These are phyloP conservation scores for Spirogloea muscicola DNA, from an alignment of 139 green algal genomes.

Conservation along the genomic window DNA sequence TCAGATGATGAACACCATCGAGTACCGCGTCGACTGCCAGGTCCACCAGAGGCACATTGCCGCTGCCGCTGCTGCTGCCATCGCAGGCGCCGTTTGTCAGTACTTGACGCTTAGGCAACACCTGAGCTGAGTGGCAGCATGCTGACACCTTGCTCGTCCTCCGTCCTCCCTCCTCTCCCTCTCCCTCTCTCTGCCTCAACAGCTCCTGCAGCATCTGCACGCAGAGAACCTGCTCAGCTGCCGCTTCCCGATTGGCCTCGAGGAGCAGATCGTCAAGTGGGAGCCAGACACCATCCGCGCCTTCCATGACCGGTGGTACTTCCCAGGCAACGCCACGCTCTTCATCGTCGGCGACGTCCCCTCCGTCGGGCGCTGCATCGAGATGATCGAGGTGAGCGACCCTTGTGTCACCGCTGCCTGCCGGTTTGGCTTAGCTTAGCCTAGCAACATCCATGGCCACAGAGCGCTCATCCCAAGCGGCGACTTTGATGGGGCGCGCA, in stretches of 20 bases:
- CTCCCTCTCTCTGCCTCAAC: slow-evolving; percentile 16
- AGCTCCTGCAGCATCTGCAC: slow-evolving; percentile 92
- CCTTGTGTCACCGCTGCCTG: not conserved
- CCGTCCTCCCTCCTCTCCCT: not conserved
- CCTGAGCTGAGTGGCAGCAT: not conserved
- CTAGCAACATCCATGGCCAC: not conserved
- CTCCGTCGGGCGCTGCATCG: slow-evolving; percentile 29
- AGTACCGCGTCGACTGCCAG: slow-evolving; percentile 96
- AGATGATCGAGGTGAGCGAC: slow-evolving; percentile 47
- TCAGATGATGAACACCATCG: slow-evolving; percentile 99
- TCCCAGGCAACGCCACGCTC: slow-evolving; percentile 94
- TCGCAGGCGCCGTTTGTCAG: not conserved
- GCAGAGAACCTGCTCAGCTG: slow-evolving; percentile 90
- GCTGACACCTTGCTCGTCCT: not conserved
- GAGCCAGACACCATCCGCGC: slow-evolving; percentile 60
- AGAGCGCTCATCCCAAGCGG: not conserved
- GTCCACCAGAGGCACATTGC: too few relatives aligned
- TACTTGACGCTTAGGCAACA: not conserved
- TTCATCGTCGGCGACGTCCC: slow-evolving; percentile 93
- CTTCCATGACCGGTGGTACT: slow-evolving; percentile 95
- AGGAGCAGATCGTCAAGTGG: slow-evolving; percentile 88
- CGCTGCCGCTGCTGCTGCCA: not conserved
- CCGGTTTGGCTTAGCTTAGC: not conserved
- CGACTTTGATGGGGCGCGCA: not conserved
- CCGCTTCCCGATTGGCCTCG: slow-evolving; percentile 95